Percentiles rank a stretch among this genome's conserved stretches.
These are phyloP conservation scores for Xerocomus amazonicus DNA, from an alignment of 1,284 basidiomycete species.

Conservation along the genomic window DNA sequence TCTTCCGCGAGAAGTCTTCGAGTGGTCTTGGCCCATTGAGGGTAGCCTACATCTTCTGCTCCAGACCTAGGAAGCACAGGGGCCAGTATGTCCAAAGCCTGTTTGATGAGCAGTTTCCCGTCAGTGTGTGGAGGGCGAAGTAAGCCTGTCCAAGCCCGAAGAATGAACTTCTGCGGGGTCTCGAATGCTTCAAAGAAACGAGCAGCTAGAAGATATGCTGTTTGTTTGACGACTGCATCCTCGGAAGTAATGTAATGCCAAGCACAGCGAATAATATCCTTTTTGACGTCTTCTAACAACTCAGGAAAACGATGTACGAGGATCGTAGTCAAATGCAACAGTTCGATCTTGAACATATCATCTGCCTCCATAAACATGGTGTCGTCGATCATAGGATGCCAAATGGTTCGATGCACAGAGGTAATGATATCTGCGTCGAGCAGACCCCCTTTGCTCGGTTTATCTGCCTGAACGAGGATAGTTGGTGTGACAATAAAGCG, in stretches of 20 bases:
- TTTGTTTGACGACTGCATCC: constrained; percentile 92
- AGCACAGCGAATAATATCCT: constrained; percentile 94
- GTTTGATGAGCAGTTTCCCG: constrained; percentile 79
- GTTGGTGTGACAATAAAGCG: constrained; percentile 89
- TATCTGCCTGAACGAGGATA: constrained; percentile 73
- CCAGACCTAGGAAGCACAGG: constrained; percentile 73
- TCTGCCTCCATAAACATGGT: constrained; percentile 60
- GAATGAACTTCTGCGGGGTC: constrained; percentile 89
- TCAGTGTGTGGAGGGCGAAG: constrained; percentile 80
- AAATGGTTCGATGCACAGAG: constrained; percentile 72
- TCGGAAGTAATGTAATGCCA: constrained; percentile 88
- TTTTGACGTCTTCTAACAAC: constrained; percentile 78
- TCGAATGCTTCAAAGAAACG: constrained; percentile 92
- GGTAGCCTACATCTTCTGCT: constrained; percentile 57
- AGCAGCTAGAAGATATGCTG: constrained; percentile 91
- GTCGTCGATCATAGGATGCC: constrained; percentile 73
- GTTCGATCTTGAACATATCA: constrained; percentile 86
- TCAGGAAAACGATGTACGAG: constrained; percentile 84
- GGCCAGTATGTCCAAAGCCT: constrained; percentile 90
- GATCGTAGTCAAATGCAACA: constrained; percentile 87
- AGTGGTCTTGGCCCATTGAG: constrained; percentile 88
- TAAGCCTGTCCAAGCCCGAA: constrained; percentile 94
- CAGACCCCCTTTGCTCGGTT: constrained; percentile 52
- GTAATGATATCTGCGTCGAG: constrained; percentile 71
- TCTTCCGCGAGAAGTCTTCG: constrained; percentile 90